phyloP scores from a whole-genome alignment of 2,329 filamentous ascomycete genomes.

The Aspergillus fumigatus region DNA sequence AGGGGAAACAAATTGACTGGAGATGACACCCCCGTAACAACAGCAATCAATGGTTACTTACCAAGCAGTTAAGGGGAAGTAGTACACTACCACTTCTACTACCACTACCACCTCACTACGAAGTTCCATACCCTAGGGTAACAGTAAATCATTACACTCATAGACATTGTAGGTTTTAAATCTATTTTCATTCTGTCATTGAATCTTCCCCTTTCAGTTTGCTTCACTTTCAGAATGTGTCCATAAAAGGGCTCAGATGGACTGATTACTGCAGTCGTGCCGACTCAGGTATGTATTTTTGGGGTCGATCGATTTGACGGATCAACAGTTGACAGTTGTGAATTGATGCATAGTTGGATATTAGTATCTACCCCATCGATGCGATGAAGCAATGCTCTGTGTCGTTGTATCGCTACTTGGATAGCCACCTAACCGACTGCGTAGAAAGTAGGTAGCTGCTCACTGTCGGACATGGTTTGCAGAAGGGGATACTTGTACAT shows the following conservation, averaged over 20 bases:
- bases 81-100: too few relatives aligned
- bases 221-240: background rate
- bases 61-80: background rate
- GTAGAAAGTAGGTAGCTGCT: background rate
- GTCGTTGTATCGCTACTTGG: background rate
- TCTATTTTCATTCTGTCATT: background rate
- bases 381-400: background rate
- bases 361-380: background rate
- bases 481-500: background rate
- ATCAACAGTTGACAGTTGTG: background rate
- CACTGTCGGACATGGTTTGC: background rate
- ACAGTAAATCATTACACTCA: slow-evolving; percentile 1
- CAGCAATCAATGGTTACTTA: background rate
- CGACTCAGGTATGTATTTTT: background rate
- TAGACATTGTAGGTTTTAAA: background rate
- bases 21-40: background rate
- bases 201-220: background rate
- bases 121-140: slow-evolving; percentile 1
- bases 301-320: too few relatives aligned
- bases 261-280: background rate
- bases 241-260: background rate
- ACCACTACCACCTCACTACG: background rate
- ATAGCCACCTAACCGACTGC: background rate
- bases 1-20: background rate
- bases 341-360: background rate